Evolutionary conservation across 2,329 filamentous ascomycete species (phyloP).

Genomic region (Colletotrichum sp.): DNA sequence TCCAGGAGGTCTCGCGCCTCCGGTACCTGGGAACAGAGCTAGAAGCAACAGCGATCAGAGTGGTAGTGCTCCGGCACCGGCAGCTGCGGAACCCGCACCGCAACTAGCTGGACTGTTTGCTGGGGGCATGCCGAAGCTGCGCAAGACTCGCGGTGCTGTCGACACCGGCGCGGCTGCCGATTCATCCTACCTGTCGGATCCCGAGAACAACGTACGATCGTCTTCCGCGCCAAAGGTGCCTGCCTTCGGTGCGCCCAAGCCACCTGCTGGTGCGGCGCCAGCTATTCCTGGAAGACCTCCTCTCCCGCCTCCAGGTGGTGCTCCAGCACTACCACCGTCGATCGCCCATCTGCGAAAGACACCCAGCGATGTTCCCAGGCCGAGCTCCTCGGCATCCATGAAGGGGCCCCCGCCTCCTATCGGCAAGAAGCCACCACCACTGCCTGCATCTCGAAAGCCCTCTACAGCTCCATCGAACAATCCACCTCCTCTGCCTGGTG

Average conservation of each 20-base stretch:
- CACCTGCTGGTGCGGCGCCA: conserved; percentile 65
- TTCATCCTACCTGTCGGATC: conserved; percentile 81
- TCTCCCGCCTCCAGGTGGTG: conserved; percentile 46
- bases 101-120: conserved; percentile 90
- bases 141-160: conserved; percentile 82
- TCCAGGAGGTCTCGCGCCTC: conserved; percentile 72
- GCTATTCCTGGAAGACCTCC: conserved; percentile 60
- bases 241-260: conserved; percentile 59
- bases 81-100: conserved; percentile 66
- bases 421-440: conserved; percentile 75
- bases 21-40: conserved; percentile 71
- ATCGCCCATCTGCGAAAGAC: conserved; percentile 67
- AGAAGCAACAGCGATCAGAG: conserved; percentile 85
- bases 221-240: conserved; percentile 60
- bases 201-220: conserved; percentile 60
- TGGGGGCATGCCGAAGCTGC: conserved; percentile 93
- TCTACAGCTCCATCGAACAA: conserved; percentile 41
- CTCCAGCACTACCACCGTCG: conserved; percentile 54
- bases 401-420: conserved; percentile 79
- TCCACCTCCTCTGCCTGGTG: conserved; percentile 38
- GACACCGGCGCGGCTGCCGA: conserved; percentile 67
- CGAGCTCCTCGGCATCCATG: conserved; percentile 64
- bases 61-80: conserved; percentile 41
- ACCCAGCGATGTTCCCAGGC: conserved; percentile 54
- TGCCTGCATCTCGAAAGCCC: conserved; percentile 65